A percentile compares a stretch with the other conserved stretches of the same genome.
Conservation (phyloP, 192 early-diverging fungal genomes). For the Mortierella alpina region DNA sequence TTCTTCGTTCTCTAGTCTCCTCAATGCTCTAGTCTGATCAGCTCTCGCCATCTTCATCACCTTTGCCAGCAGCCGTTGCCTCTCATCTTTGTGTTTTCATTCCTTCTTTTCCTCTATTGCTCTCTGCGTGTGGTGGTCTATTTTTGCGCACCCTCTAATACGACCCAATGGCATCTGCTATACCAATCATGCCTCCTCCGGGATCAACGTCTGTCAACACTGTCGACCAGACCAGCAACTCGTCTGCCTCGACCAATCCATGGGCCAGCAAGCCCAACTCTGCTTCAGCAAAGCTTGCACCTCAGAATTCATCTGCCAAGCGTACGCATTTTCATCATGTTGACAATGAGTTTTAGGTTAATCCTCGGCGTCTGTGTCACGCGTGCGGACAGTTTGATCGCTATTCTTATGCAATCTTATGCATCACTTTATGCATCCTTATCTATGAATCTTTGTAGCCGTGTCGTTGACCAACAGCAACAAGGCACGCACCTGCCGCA, state of each 20-base stretch:
- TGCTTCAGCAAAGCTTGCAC: neutral
- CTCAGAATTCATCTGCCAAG: constrained; percentile 14
- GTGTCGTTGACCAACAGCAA: constrained; percentile 53
- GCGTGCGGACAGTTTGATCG: no score
- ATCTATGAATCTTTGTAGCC: constrained; percentile 6
- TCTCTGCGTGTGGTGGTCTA: neutral
- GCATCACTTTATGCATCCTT: neutral
- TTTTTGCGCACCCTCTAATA: neutral
- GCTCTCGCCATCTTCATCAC: no score
- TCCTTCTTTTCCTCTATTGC: neutral
- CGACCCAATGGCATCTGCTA: constrained; percentile 43
- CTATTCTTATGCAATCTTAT: neutral
- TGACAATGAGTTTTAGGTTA: no score
- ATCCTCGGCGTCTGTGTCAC: no score
- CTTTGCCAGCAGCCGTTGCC: no score
- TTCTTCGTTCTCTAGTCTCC: neutral
- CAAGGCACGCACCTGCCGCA: constrained; percentile 73
- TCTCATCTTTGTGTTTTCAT: neutral
- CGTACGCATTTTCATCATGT: constrained; percentile 7
- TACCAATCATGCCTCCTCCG: constrained; percentile 48
- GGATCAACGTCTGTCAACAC: constrained; percentile 6
- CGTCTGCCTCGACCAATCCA: constrained; percentile 14
- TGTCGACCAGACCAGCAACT: constrained; percentile 1
- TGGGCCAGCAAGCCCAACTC: constrained; percentile 19
- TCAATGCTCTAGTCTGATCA: neutral